A percentile compares a stretch with the other conserved stretches of the same genome.
Conservation (phyloP, 345 rosid genomes). For the Populus simonii region DNA sequence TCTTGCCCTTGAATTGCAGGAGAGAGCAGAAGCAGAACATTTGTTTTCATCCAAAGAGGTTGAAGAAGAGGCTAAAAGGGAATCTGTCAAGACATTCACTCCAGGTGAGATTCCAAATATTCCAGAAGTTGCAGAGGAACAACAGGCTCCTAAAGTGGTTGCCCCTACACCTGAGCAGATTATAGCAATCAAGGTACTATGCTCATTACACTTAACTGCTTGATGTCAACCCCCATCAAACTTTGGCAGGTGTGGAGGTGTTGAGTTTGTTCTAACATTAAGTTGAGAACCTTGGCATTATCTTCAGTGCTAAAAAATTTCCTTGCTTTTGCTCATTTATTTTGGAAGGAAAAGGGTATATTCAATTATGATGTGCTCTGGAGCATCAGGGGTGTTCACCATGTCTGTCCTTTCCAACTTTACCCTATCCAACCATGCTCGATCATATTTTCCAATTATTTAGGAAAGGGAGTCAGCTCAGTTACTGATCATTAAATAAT, state of each 20-base stretch:
- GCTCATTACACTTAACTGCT: constrained; percentile 1
- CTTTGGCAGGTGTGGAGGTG: neutral
- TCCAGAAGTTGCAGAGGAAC: constrained; percentile 51
- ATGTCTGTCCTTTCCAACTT: neutral
- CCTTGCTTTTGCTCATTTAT: neutral
- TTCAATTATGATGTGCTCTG: neutral
- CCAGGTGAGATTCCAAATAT: constrained; percentile 59
- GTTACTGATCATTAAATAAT: neutral
- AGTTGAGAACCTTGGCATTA: neutral
- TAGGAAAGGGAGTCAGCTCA: neutral
- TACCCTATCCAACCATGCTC: neutral
- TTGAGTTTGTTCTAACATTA: neutral
- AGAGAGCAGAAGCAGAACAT: constrained; percentile 79
- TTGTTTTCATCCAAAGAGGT: constrained; percentile 86
- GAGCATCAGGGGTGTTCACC: neutral
- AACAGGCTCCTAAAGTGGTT: constrained; percentile 65
- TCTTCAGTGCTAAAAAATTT: neutral
- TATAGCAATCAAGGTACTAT: constrained; percentile 82
- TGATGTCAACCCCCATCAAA: neutral
- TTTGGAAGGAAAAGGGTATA: neutral
- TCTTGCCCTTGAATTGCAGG: constrained; percentile 50
- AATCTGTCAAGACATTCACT: constrained; percentile 47
- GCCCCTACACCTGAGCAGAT: constrained; percentile 96
- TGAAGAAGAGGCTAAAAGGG: constrained; percentile 80
- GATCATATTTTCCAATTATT: neutral